phyloP scores from a whole-genome alignment of 164 flowering plant genomes.

The Stephania japonica region DNA sequence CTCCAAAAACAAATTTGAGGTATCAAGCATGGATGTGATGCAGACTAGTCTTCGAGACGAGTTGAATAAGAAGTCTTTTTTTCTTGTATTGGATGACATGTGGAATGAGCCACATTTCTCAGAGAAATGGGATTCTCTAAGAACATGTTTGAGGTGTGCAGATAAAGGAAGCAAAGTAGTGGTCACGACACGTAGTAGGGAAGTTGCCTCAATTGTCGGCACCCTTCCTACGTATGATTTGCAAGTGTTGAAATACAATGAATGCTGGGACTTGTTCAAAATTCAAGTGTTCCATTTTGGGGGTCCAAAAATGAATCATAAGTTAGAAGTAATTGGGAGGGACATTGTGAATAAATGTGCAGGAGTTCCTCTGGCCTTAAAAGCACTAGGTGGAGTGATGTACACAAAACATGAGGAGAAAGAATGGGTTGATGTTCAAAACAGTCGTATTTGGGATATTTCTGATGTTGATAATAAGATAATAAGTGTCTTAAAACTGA shows the following conservation, averaged over 20 bases:
- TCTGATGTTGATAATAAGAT: no score
- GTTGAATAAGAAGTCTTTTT: not conserved
- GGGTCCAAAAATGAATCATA: not conserved
- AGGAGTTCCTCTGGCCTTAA: not conserved
- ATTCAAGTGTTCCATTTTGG: not conserved
- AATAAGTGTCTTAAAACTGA: no score
- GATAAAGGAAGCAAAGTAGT: conserved; percentile 4
- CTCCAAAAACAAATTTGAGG: no score
- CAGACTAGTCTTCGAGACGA: not conserved
- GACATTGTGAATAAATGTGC: not conserved
- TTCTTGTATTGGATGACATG: conserved; percentile 3
- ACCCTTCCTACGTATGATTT: not conserved
- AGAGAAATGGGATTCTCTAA: not conserved
- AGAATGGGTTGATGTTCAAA: not conserved
- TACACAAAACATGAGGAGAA: not conserved
- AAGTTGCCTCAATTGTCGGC: not conserved
- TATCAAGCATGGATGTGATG: no score
- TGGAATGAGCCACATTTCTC: not conserved
- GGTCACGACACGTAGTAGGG: not conserved
- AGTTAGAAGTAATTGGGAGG: not conserved
- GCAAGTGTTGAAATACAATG: not conserved
- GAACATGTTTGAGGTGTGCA: not conserved
- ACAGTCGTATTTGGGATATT: not conserved
- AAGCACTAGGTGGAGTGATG: not conserved
- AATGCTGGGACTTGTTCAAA: not conserved